phyloP scores from a whole-genome alignment of 2,329 filamentous ascomycete genomes.

The Paramyrothecium roridum region DNA sequence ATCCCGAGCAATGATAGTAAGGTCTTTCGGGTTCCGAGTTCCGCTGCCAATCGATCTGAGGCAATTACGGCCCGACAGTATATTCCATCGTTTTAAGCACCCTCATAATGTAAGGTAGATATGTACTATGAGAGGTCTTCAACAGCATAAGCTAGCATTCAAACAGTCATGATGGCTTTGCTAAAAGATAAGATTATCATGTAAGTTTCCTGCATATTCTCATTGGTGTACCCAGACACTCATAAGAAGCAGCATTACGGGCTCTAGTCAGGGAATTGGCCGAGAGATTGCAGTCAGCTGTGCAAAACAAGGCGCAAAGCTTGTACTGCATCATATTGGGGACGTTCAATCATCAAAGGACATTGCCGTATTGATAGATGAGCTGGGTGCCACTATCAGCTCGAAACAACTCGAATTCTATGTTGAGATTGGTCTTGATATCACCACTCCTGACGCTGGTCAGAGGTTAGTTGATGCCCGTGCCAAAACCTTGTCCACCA shows the following conservation, averaged over 20 bases:
- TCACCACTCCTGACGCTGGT: neutral
- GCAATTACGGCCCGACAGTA: too few relatives aligned
- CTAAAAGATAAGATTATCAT: too few relatives aligned
- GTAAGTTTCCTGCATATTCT: too few relatives aligned
- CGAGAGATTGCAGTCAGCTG: slow-evolving; percentile 2
- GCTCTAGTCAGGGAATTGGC: slow-evolving; percentile 2
- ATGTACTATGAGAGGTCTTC: too few relatives aligned
- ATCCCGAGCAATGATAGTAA: too few relatives aligned
- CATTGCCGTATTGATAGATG: neutral
- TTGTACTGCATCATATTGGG: slow-evolving; percentile 3
- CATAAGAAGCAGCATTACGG: slow-evolving; percentile 1
- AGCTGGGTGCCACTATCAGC: neutral
- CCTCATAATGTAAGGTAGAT: too few relatives aligned
- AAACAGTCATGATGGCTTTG: too few relatives aligned
- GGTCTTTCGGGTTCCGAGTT: too few relatives aligned
- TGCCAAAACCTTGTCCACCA: neutral
- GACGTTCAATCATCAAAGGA: neutral
- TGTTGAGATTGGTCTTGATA: neutral
- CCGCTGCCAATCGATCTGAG: too few relatives aligned
- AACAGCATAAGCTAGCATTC: too few relatives aligned
- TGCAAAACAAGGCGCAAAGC: slow-evolving; percentile 1
- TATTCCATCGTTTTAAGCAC: too few relatives aligned
- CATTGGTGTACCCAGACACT: too few relatives aligned
- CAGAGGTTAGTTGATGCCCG: neutral
- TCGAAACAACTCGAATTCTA: neutral